These are phyloP conservation scores for Licmophora abbreviata DNA, from an alignment of 108 stramenopile genomes.

Conservation along the genomic window DNA sequence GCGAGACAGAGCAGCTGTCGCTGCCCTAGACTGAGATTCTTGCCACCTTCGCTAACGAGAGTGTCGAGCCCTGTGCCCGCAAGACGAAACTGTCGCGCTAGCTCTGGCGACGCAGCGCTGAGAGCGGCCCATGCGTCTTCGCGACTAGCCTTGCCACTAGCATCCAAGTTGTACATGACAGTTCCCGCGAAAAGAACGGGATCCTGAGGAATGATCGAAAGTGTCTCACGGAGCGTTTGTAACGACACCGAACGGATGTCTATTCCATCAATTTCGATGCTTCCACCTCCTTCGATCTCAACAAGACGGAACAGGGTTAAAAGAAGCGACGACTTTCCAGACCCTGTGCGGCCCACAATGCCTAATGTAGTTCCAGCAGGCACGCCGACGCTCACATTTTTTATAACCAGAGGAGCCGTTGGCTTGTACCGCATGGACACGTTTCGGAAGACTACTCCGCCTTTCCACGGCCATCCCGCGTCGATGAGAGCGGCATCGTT, in stretches of 20 bases:
- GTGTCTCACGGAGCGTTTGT: slow-evolving; percentile 53
- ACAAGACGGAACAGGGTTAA: slow-evolving; percentile 85
- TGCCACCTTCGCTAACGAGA: slow-evolving; percentile 72
- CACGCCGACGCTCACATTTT: slow-evolving; percentile 37
- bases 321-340: slow-evolving; percentile 82
- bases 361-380: slow-evolving; percentile 63
- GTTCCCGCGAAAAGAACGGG: slow-evolving; percentile 91
- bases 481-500: slow-evolving; percentile 20
- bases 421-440: slow-evolving; percentile 72
- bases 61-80: slow-evolving; percentile 33
- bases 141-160: slow-evolving; percentile 45
- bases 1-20: slow-evolving; percentile 89
- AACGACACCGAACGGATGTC: slow-evolving; percentile 78
- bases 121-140: slow-evolving; percentile 75
- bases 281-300: slow-evolving; percentile 52
- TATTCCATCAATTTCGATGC: slow-evolving; percentile 86
- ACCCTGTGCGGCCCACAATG: slow-evolving; percentile 62
- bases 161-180: slow-evolving; percentile 83
- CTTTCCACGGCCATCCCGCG: slow-evolving; percentile 77
- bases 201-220: slow-evolving; percentile 95
- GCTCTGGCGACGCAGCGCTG: slow-evolving; percentile 59
- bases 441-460: slow-evolving; percentile 51
- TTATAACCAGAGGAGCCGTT: slow-evolving; percentile 49
- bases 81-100: slow-evolving; percentile 39
- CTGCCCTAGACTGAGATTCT: slow-evolving; percentile 85